Evolutionary conservation across 1,139 yeast genomes (phyloP), one percentile per base, ranked within the genome.

Genomic region (Suhomyces anneliseae): DNA sequence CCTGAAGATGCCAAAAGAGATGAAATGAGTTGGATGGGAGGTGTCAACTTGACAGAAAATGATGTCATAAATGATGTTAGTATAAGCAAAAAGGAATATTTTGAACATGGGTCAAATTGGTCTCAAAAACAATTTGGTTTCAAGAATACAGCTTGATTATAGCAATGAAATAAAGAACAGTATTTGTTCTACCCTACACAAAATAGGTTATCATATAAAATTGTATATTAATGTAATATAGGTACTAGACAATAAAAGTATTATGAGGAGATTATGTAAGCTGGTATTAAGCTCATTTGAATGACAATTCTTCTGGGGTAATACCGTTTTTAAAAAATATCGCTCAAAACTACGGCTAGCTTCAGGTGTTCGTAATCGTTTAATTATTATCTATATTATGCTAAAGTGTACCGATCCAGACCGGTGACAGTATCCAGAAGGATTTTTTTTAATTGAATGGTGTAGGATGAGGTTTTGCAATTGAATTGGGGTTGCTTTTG

Each of bases 71-170:
- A 72, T 10, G 74, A 78, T 44, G 78, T 86, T 8, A 75, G 82
- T 51, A 82, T 92, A 26, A 78, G 95, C 1, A 81, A 83, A 52
- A 82, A 83, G 51, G 97, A 92, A 47, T 92, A 90, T 60, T 78
- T 82, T 57, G 98, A 92, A 65, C 87, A 88, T 60, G 98, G 98
- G 0, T 76, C 85, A 12, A 87, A 85, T 54, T 85, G 90, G 85
- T 82, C 88, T 38, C 87, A 83, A 55, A 80, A 83, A 54, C 85
- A 86, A 59, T 86, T 87, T 70, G 90, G 90, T 1, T 84, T 79
- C 57, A 81, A 75, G 56, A 73, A 73, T 54, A 48, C 45, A n/a
- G 7, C n/a, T 11, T 29, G 4, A 11, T 19, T 19, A 6, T 19
- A 6, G 24, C 6, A 19, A 43, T 27, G 36, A 37, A 8, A 12